phyloP scores from a whole-genome alignment of 116 monocot genomes.

The Iris pallida region DNA sequence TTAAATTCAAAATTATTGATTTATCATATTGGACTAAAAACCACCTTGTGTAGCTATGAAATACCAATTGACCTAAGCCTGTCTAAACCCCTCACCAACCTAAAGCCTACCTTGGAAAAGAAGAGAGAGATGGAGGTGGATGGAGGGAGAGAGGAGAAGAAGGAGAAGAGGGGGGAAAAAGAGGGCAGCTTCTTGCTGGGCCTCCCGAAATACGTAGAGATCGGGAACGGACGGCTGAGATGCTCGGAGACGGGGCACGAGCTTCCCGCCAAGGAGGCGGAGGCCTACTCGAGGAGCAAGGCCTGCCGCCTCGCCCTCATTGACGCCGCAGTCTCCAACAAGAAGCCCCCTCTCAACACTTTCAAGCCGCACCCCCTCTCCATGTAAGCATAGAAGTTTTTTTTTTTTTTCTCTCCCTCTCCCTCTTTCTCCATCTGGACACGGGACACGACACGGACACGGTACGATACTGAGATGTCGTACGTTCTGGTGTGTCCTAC shows the following conservation, averaged over 20 bases:
- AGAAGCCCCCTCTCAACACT: constrained; percentile 59
- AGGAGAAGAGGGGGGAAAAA: constrained; percentile 3
- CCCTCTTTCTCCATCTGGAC: neutral
- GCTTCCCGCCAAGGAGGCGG: constrained; percentile 49
- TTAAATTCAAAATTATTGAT: no score
- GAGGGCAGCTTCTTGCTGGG: constrained; percentile 66
- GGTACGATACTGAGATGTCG: no score
- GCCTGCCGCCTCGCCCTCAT: constrained; percentile 66
- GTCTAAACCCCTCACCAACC: no score
- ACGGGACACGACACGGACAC: no score
- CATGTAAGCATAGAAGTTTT: constrained; percentile 29
- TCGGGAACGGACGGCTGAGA: constrained; percentile 49
- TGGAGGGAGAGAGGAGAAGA: neutral
- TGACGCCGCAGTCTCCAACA: constrained; percentile 36
- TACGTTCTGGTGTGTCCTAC: no score
- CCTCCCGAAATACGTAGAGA: constrained; percentile 42
- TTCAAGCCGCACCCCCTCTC: constrained; percentile 49
- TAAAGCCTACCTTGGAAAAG: no score
- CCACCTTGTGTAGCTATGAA: no score
- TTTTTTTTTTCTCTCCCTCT: neutral
- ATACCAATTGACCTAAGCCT: no score
- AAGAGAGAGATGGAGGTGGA: constrained; percentile 8
- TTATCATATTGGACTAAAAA: no score
- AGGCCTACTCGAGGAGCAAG: constrained; percentile 42
- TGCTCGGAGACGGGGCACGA: constrained; percentile 87